Percentiles rank a stretch among this genome's conserved stretches.
phyloP scores from a whole-genome alignment of 352 stramenopile species.

The Phytopythium helicoides region DNA sequence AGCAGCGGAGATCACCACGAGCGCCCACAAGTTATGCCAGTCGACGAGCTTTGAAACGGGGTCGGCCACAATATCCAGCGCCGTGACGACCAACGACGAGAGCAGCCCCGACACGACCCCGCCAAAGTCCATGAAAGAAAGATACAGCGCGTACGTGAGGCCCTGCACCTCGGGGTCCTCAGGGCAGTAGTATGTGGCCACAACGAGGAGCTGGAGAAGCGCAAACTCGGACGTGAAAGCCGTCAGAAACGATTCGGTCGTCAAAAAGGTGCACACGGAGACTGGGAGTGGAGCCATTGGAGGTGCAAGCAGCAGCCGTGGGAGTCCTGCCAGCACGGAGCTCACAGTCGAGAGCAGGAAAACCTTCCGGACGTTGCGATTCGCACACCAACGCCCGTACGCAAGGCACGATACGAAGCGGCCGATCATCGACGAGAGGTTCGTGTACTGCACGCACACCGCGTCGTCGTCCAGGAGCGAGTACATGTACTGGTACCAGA shows the following conservation, averaged over 20 bases:
- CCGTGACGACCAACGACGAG: conserved; percentile 47
- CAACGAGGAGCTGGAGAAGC: conserved; percentile 76
- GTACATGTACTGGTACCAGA: conserved; percentile 86
- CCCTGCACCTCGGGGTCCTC: conserved; percentile 50
- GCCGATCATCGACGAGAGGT: conserved; percentile 59
- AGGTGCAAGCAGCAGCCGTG: conserved; percentile 59
- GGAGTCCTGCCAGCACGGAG: conserved; percentile 59
- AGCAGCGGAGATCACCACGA: conserved; percentile 53
- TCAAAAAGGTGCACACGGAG: conserved; percentile 66
- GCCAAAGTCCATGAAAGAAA: conserved; percentile 87
- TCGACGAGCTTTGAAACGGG: conserved; percentile 48
- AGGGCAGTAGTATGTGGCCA: conserved; percentile 82
- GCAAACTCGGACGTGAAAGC: conserved; percentile 78
- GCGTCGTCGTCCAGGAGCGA: conserved; percentile 47
- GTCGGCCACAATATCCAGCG: conserved; percentile 60
- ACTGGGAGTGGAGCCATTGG: conserved; percentile 50
- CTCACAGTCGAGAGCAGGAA: conserved; percentile 76
- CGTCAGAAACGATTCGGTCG: conserved; percentile 71
- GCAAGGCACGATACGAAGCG: conserved; percentile 71
- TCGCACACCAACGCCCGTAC: conserved; percentile 68
- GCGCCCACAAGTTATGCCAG: conserved; percentile 57
- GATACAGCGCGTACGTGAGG: conserved; percentile 75
- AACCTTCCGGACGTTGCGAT: conserved; percentile 62
- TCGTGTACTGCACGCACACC: conserved; percentile 78
- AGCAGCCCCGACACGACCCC: conserved; percentile 68